Percentiles rank a stretch among this genome's conserved stretches.
Evolutionary conservation across 371 early-diverging fungal species (phyloP).

Genomic region (Apophysomyces variabilis): DNA sequence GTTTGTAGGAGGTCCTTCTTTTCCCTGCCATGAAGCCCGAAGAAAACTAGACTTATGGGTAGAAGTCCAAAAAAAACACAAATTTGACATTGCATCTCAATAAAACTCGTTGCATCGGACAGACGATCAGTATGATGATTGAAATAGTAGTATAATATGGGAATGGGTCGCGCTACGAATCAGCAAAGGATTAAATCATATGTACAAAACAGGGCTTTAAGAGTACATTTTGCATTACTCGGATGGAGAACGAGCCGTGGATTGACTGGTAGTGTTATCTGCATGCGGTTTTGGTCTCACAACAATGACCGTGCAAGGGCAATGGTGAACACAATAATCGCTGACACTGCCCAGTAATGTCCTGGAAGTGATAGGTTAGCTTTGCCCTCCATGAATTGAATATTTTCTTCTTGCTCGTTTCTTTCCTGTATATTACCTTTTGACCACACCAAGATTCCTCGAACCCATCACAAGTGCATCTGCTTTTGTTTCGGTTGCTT

Average conservation of each 20-base stretch:
- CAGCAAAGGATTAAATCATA: too few species aligned
- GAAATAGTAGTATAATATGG: too few species aligned
- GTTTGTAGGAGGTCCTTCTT: slow-evolving; percentile 88
- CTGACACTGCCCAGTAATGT: slow-evolving; percentile 60
- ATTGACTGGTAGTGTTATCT: background rate
- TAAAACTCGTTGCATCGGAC: slow-evolving; percentile 1
- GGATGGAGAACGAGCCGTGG: background rate
- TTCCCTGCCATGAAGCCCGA: slow-evolving; percentile 95
- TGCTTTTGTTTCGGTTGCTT: slow-evolving; percentile 54
- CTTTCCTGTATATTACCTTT: slow-evolving; percentile 33
- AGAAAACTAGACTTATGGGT: slow-evolving; percentile 43
- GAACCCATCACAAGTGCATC: slow-evolving; percentile 65
- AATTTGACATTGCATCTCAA: background rate
- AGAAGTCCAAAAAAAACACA: background rate
- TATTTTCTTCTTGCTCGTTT: background rate
- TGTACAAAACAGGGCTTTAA: too few species aligned
- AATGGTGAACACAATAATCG: slow-evolving; percentile 56
- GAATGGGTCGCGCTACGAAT: too few species aligned
- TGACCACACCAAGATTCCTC: slow-evolving; percentile 58
- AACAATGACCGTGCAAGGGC: slow-evolving; percentile 53
- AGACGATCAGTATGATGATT: too few species aligned
- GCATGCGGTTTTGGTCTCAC: slow-evolving; percentile 28
- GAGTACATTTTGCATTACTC: background rate
- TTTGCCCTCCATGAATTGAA: background rate
- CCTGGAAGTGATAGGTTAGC: slow-evolving; percentile 18